A percentile compares a stretch with the other conserved stretches of the same genome.
Conservation (phyloP, 1,284 basidiomycete genomes). For the Heterobasidion annosum region DNA sequence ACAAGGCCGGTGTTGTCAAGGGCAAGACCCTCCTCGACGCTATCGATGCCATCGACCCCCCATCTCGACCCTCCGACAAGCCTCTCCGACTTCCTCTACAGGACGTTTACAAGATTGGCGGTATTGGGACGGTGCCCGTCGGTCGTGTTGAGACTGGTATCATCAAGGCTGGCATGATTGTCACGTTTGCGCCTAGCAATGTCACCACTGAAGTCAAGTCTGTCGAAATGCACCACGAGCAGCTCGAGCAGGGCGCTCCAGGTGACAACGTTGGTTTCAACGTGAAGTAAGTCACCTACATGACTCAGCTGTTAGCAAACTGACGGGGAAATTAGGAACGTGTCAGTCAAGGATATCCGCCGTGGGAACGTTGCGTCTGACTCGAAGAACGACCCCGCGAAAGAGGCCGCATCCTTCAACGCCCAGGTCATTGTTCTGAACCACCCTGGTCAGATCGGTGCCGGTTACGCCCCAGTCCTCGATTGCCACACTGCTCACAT, state of each 20-base stretch:
- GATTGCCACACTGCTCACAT: slow-evolving; percentile 99
- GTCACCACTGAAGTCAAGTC: slow-evolving; percentile 99
- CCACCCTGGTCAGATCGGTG: slow-evolving; percentile 99
- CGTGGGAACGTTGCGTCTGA: slow-evolving; percentile 99
- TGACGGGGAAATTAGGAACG: slow-evolving; percentile 66
- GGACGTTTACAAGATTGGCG: slow-evolving; percentile 99
- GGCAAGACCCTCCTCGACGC: slow-evolving; percentile 99
- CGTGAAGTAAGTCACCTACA: slow-evolving; percentile 62
- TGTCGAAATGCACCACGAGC: slow-evolving; percentile 99
- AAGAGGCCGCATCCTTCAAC: slow-evolving; percentile 99
- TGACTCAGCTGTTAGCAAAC: neutral
- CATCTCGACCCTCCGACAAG: slow-evolving; percentile 95
- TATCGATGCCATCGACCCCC: slow-evolving; percentile 99
- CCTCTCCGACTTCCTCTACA: slow-evolving; percentile 99
- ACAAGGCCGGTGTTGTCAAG: slow-evolving; percentile 87
- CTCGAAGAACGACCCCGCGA: slow-evolving; percentile 99
- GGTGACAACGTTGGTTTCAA: slow-evolving; percentile 99
- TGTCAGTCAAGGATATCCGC: slow-evolving; percentile 99
- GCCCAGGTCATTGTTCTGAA: slow-evolving; percentile 99
- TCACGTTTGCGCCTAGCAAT: slow-evolving; percentile 93
- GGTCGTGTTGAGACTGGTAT: slow-evolving; percentile 99
- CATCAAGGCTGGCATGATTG: slow-evolving; percentile 99
- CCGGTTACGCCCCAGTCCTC: slow-evolving; percentile 95
- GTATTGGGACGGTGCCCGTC: slow-evolving; percentile 99
- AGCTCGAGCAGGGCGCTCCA: slow-evolving; percentile 89